Evolutionary conservation across 257 asterid species (phyloP).

Genomic region (Fraxinus cuspidata): DNA sequence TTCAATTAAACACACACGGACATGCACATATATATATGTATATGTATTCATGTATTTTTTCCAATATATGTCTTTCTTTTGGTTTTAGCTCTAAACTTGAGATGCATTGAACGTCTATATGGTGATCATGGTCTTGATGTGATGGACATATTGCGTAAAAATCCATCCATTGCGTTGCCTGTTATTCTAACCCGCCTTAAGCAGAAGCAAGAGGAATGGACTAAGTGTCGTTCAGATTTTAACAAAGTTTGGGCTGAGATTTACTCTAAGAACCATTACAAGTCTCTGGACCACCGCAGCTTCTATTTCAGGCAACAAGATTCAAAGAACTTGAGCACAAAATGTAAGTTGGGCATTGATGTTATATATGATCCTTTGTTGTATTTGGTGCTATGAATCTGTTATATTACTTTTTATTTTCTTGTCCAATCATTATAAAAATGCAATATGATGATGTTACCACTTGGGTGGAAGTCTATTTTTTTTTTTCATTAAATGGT

Average conservation of each 20-base stretch:
- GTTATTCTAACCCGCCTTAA: constrained; percentile 84
- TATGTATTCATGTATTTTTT: neutral
- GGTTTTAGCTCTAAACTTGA: constrained; percentile 66
- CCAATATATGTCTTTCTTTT: constrained; percentile 26
- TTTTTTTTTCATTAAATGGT: neutral
- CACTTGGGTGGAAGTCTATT: constrained; percentile 1
- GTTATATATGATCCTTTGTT: constrained; percentile 10
- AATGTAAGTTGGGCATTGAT: constrained; percentile 60
- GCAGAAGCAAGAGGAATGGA: constrained; percentile 99
- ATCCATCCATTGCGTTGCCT: constrained; percentile 71
- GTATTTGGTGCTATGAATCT: constrained; percentile 10
- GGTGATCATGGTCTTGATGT: constrained; percentile 99
- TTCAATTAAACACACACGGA: neutral
- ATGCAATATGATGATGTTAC: neutral
- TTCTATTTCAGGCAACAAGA: constrained; percentile 99
- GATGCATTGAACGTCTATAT: constrained; percentile 95
- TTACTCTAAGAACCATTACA: constrained; percentile 86
- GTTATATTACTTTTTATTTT: neutral
- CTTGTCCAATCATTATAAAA: neutral
- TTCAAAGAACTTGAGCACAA: constrained; percentile 88
- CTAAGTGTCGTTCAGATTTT: constrained; percentile 81
- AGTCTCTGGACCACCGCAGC: constrained; percentile 99
- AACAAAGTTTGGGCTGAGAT: constrained; percentile 98
- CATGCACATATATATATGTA: neutral
- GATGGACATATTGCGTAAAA: constrained; percentile 88